A percentile compares a stretch with the other conserved stretches of the same genome.
Evolutionary conservation across 2,329 filamentous ascomycete genomes (phyloP).

Genomic region (Colletotrichum filicis): DNA sequence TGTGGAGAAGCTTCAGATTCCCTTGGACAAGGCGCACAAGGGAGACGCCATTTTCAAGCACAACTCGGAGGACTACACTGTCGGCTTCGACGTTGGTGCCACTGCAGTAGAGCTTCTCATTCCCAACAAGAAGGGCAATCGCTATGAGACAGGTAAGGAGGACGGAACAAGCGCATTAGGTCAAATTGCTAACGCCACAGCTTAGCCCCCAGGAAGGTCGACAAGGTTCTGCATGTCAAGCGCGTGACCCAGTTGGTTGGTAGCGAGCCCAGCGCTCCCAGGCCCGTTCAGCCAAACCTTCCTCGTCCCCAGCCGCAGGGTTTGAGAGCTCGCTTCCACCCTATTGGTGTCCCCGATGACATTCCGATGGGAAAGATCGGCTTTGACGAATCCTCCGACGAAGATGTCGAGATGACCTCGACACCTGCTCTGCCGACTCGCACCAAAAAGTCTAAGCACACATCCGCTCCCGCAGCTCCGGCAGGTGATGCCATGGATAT

Average conservation of each 20-base stretch:
- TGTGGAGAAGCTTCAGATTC: conserved; percentile 72
- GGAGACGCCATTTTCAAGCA: conserved; percentile 69
- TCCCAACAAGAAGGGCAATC: conserved; percentile 64
- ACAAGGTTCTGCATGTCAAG: conserved; percentile 73
- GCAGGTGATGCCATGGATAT: conserved; percentile 40
- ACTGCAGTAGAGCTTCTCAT: conserved; percentile 70
- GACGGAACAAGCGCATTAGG: neutral
- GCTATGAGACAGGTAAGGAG: conserved; percentile 64
- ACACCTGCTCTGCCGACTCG: conserved; percentile 44
- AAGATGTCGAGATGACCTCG: conserved; percentile 57
- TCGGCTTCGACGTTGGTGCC: conserved; percentile 64
- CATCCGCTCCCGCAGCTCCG: conserved; percentile 40
- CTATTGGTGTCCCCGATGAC: conserved; percentile 64
- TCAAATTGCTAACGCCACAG: neutral
- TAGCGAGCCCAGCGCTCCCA: conserved; percentile 44
- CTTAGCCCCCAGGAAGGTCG: conserved; percentile 54
- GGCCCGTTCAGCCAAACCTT: conserved; percentile 56
- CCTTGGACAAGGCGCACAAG: conserved; percentile 63
- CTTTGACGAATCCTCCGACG: conserved; percentile 51
- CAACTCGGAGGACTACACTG: conserved; percentile 71
- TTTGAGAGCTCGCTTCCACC: conserved; percentile 74
- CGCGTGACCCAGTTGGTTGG: conserved; percentile 68
- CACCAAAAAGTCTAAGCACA: conserved; percentile 46
- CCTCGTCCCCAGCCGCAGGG: conserved; percentile 74
- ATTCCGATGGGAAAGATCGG: conserved; percentile 51